These are phyloP conservation scores for Candolleomyces eurysporus DNA, from an alignment of 768 basidiomycete species.

Conservation along the genomic window DNA sequence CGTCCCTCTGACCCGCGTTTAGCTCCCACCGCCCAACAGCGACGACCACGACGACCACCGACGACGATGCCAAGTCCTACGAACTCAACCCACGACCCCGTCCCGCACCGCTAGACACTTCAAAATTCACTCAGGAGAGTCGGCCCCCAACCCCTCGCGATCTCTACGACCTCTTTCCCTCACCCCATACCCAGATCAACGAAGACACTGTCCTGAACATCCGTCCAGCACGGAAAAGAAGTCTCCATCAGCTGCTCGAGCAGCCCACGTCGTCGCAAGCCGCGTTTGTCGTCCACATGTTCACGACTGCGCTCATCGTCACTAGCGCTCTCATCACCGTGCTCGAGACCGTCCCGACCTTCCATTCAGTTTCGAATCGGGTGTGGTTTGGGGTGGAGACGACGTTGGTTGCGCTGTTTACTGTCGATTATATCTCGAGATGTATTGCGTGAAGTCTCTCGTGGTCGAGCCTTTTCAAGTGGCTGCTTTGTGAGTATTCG, in stretches of 20 bases:
- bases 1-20: too few relatives aligned
- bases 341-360: constrained; percentile 75
- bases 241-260: constrained; percentile 72
- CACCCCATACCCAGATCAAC: constrained; percentile 34
- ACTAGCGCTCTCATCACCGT: constrained; percentile 78
- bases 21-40: too few relatives aligned
- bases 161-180: constrained; percentile 38
- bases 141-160: constrained; percentile 25
- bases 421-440: constrained; percentile 76
- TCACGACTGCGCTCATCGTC: constrained; percentile 69
- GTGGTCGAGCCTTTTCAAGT: constrained; percentile 58
- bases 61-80: not conserved
- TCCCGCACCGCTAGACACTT: not conserved
- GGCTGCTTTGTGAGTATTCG: constrained; percentile 59
- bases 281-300: constrained; percentile 74
- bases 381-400: constrained; percentile 91
- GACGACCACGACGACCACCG: too few relatives aligned
- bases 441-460: constrained; percentile 71
- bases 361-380: constrained; percentile 65
- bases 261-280: constrained; percentile 72
- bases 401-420: constrained; percentile 79
- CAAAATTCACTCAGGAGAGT: constrained; percentile 2
- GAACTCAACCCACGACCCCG: not conserved
- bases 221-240: constrained; percentile 58
- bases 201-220: constrained; percentile 31